Percentiles rank a stretch among this genome's conserved stretches.
Conservation (phyloP, 1,284 basidiomycete species). For the Apiotrichum domesticum region DNA sequence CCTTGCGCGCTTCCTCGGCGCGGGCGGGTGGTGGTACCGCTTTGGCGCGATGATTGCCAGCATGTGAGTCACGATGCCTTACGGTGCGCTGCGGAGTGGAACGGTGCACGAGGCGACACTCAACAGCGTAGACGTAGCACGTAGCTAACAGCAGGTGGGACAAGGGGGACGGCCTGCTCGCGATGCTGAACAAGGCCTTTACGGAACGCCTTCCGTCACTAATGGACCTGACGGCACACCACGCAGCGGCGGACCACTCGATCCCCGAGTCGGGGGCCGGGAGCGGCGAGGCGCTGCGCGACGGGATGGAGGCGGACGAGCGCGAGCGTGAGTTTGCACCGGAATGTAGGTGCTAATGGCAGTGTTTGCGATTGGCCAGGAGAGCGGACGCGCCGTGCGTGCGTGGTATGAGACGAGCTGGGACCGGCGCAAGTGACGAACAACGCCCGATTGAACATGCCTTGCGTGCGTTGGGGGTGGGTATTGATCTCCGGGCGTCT, state of each 20-base stretch:
- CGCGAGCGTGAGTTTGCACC: conserved; percentile 61
- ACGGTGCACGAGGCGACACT: no score
- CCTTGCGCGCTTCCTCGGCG: conserved; percentile 70
- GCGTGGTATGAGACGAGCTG: conserved; percentile 64
- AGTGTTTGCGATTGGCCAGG: conserved; percentile 81
- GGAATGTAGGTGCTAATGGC: background rate
- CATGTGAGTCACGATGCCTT: conserved; percentile 4
- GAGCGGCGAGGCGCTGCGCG: conserved; percentile 66
- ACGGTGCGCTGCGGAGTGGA: no score
- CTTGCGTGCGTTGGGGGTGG: no score
- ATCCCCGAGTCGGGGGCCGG: conserved; percentile 34
- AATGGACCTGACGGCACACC: conserved; percentile 84
- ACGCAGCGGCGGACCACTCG: conserved; percentile 58
- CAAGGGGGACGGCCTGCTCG: conserved; percentile 34
- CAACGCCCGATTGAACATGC: no score
- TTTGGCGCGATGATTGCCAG: conserved; percentile 73
- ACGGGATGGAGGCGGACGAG: conserved; percentile 81
- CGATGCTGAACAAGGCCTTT: conserved; percentile 70
- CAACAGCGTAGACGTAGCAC: no score
- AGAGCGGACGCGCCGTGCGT: conserved; percentile 67
- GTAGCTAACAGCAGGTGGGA: conserved; percentile 13
- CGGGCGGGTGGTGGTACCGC: conserved; percentile 82
- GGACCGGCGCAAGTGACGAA: conserved; percentile 8
- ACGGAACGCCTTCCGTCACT: conserved; percentile 68
- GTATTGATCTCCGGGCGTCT: no score